These are phyloP conservation scores for Coemansia sp. DNA, from an alignment of 192 early-diverging fungal species.

Conservation along the genomic window DNA sequence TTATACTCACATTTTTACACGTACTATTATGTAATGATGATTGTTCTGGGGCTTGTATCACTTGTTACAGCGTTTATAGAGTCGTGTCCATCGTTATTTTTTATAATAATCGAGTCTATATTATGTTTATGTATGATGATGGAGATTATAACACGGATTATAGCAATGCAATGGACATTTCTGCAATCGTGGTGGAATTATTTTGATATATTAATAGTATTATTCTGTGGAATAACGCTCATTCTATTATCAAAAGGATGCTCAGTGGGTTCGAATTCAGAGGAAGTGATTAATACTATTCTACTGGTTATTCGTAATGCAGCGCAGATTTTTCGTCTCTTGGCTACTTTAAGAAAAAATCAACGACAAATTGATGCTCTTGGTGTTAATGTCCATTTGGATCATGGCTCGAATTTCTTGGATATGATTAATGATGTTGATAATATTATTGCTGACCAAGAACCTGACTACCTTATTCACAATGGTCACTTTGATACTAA, in stretches of 20 bases:
- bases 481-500: conserved; percentile 2
- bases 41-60: conserved; percentile 51
- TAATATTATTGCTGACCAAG: conserved; percentile 18
- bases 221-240: conserved; percentile 67
- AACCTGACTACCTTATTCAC: conserved; percentile 29
- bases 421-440: conserved; percentile 49
- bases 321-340: conserved; percentile 65
- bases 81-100: conserved; percentile 61
- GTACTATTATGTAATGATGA: conserved; percentile 57
- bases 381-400: conserved; percentile 29
- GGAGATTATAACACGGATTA: conserved; percentile 64
- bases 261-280: conserved; percentile 60
- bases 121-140: conserved; percentile 75
- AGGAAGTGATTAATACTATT: conserved; percentile 71
- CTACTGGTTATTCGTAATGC: conserved; percentile 73
- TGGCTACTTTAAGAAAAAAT: conserved; percentile 66
- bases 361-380: conserved; percentile 36
- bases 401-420: conserved; percentile 30
- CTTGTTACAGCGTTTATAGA: conserved; percentile 49
- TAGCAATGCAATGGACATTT: conserved; percentile 60
- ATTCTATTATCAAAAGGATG: conserved; percentile 67
- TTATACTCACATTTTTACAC: conserved; percentile 63
- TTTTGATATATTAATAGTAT: conserved; percentile 67
- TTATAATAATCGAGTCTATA: conserved; percentile 68
- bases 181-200: conserved; percentile 68